phyloP scores from a whole-genome alignment of 2,329 filamentous ascomycete genomes.

The Coniella vitis region DNA sequence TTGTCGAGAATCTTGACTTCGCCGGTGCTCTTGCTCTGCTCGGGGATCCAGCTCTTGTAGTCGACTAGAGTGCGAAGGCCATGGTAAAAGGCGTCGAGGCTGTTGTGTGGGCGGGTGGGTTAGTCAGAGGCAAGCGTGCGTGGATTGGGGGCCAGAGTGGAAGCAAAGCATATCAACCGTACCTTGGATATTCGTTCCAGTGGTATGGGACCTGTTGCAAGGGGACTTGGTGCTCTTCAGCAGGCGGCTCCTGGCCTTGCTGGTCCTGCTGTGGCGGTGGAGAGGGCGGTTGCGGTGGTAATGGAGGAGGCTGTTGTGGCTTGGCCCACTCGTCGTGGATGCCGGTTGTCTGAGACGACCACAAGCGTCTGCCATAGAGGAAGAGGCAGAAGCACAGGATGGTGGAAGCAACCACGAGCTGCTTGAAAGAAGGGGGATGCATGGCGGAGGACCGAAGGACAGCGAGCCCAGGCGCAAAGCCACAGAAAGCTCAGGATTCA shows the following conservation, averaged over 20 bases:
- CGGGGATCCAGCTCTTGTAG: conserved; percentile 13
- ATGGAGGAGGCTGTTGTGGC: neutral
- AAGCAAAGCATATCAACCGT: neutral
- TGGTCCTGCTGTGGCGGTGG: neutral
- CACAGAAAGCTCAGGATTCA: too few species aligned
- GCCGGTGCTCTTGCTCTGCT: conserved; percentile 10
- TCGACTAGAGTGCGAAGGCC: conserved; percentile 15
- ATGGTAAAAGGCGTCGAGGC: conserved; percentile 14
- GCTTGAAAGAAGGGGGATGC: conserved; percentile 15
- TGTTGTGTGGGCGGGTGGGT: neutral
- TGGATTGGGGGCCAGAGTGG: neutral
- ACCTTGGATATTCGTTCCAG: conserved; percentile 15
- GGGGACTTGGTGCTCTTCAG: conserved; percentile 7
- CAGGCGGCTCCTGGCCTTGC: neutral
- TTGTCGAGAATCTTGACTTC: conserved; percentile 13
- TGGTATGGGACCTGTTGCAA: conserved; percentile 14
- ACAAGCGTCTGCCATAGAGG: conserved; percentile 15
- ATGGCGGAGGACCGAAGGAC: conserved; percentile 10
- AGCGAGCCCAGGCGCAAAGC: too few species aligned
- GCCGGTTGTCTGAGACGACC: conserved; percentile 2
- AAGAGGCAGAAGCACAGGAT: conserved; percentile 16
- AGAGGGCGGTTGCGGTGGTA: conserved; percentile 2
- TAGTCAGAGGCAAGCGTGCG: neutral
- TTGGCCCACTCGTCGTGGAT: conserved; percentile 15
- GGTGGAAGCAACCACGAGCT: conserved; percentile 12